Percentiles rank a stretch among this genome's conserved stretches.
Conservation (phyloP, 495 filamentous ascomycete species). For the Lophium mytilinum region DNA sequence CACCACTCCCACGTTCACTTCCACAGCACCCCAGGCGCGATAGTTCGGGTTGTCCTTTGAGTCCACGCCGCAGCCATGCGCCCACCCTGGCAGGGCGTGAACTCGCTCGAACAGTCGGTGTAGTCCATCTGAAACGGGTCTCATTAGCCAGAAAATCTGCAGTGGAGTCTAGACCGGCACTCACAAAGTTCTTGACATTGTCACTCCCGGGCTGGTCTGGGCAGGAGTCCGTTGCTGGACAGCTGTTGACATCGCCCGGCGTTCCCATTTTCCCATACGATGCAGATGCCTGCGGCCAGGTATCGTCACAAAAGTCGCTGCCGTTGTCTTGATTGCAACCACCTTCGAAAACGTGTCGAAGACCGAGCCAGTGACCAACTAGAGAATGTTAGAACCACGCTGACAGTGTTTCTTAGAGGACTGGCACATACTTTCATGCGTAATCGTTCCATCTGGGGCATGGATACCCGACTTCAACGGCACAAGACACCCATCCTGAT, state of each 20-base stretch:
- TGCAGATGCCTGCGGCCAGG: constrained; percentile 41
- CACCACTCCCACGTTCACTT: background rate
- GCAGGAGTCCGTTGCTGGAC: constrained; percentile 45
- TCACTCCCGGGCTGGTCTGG: constrained; percentile 39
- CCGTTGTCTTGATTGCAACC: constrained; percentile 11
- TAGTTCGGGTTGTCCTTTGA: background rate
- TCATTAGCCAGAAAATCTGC: background rate
- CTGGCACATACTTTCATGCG: constrained; percentile 9
- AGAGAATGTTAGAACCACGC: background rate
- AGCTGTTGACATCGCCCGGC: constrained; percentile 25
- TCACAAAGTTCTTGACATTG: constrained; percentile 41
- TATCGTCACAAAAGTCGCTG: constrained; percentile 46
- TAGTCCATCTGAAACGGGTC: constrained; percentile 12
- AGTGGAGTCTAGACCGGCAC: background rate
- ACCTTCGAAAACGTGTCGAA: constrained; percentile 50
- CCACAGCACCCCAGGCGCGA: background rate
- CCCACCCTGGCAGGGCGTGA: constrained; percentile 19
- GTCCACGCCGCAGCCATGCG: constrained; percentile 2
- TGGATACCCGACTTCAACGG: background rate
- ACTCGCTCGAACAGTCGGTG: constrained; percentile 15
- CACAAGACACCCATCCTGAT: constrained; percentile 17
- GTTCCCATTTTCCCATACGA: constrained; percentile 34
- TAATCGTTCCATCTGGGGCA: constrained; percentile 6
- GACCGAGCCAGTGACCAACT: constrained; percentile 53
- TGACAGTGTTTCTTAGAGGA: background rate